These are phyloP conservation scores for Lenwebbia sp. DNA, from an alignment of 345 rosid genomes.

Conservation along the genomic window DNA sequence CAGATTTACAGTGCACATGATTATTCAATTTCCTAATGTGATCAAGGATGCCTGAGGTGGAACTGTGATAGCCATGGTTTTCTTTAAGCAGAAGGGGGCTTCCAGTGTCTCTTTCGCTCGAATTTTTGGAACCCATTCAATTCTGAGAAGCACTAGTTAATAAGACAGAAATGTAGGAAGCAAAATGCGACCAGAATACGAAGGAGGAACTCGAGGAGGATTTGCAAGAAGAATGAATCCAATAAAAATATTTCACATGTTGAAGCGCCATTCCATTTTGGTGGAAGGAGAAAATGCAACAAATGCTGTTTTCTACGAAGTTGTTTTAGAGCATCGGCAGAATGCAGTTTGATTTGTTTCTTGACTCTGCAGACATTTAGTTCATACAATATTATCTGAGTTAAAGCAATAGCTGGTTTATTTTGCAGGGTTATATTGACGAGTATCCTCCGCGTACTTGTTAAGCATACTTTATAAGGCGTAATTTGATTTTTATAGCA, in stretches of 20 bases:
- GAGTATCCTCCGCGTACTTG: neutral
- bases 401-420: neutral
- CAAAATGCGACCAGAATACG: neutral
- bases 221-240: neutral
- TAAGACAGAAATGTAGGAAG: neutral
- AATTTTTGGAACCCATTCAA: neutral
- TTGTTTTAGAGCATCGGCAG: neutral
- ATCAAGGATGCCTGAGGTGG: neutral
- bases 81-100: neutral
- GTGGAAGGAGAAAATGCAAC: neutral
- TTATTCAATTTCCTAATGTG: neutral
- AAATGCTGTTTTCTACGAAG: neutral
- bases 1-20: neutral
- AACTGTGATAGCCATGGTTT: neutral
- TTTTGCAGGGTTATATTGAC: neutral
- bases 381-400: neutral
- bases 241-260: neutral
- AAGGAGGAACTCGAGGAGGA: neutral
- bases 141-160: neutral
- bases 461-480: neutral
- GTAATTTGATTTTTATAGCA: neutral
- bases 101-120: neutral
- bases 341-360: neutral
- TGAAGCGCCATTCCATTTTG: neutral
- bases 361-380: neutral